Evolutionary conservation across 164 flowering plant species (phyloP), one percentile per base, ranked within the genome.

Genomic region (Nymphaea colorata): DNA sequence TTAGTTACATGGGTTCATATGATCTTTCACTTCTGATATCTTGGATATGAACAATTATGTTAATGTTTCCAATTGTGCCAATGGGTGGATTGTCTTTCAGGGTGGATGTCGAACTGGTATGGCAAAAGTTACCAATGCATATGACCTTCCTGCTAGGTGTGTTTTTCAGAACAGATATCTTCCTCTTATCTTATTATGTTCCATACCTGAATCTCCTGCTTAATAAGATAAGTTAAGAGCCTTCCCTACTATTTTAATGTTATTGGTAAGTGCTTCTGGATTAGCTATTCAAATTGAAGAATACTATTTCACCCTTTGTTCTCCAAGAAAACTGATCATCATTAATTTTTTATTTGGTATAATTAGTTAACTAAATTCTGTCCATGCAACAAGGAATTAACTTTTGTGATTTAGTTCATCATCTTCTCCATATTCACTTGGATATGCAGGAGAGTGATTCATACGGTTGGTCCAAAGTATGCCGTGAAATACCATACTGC

Each of bases 381-480:
- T 25, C 36, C 36, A 25, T 25, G 36, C 36, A 0, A 25, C 36
- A 25, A 25, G 36, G 36, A 25, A 25, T 25, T 25, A 25, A 25
- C 36, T 4, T 47, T 47, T 7, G 55, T 4, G 3, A 47, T 47
- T 47, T 47, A 12, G 55, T 12, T 47, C 7, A 12, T 47, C 1
- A 1, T n/a, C 8, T 0, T 64, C 41, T 18, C 12, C 43, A 43
- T 77, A 41, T 66, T 53, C 47, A 11, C 36, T 64, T 5, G 64
- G 10, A 8, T 70, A 66, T 81, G 17, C 80, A 95, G 99, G 96
- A 87, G 85, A 78, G 88, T 95, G 61, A 87, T 95, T 73, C 99
- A 95, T 78, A 95, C 99, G 12, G 99, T 95, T 64, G 98, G 98
- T 68, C 99, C 99, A 44, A 95, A 95, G 82, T 95, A 95, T 85